Evolutionary conservation across 2,329 filamentous ascomycete species (phyloP), one percentile per base, ranked within the genome.

Genomic region (Sodiomyces alkalinus): DNA sequence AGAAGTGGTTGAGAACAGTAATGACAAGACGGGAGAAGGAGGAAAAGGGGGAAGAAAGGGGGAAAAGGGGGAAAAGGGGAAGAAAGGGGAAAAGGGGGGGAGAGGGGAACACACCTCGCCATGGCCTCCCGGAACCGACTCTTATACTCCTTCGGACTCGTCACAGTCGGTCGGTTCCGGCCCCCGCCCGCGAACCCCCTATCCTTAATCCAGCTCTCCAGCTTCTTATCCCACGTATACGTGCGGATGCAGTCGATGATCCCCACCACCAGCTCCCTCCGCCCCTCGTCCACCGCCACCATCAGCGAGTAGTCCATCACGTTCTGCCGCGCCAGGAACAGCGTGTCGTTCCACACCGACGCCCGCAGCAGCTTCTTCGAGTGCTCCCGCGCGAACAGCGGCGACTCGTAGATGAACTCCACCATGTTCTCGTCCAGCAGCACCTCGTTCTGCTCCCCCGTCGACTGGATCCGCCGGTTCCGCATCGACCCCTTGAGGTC

Each of bases 151-250:
- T 90, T 92, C 3, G 90, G 92, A 52, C 81, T 92, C 8, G 90
- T 98, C 28, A 98, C 90, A 0, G 90, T 98, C 7, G 92, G 92
- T 36, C 83, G 70, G 44, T 92, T 81, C 32, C 80, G 73, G 17
- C 76, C 75, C 33, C 76, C 74, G 5, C 75, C 74, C 1, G 71
- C 79, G 43, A 86, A 83, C 1, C 81, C 90, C 21, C 87, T 79
- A 47, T 96, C 86, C 54, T 98, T 98, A 66, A 98, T 94, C 90
- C 90, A 98, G 30, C 79, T 90, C 58, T 98, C 90, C n/a, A 98
- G 69, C 49, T 94, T 94, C 64, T 98, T 98, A 60, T 98, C 90
- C 85, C 90, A 98, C 0, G 90, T 98, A 49, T 96, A 98, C 0
- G 90, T 98, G 31, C 90, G 74, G 40, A 98, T 96, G 50, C 90